Conservation (phyloP, 1,139 yeast species). For the Meyerozyma guilliermondii region DNA sequence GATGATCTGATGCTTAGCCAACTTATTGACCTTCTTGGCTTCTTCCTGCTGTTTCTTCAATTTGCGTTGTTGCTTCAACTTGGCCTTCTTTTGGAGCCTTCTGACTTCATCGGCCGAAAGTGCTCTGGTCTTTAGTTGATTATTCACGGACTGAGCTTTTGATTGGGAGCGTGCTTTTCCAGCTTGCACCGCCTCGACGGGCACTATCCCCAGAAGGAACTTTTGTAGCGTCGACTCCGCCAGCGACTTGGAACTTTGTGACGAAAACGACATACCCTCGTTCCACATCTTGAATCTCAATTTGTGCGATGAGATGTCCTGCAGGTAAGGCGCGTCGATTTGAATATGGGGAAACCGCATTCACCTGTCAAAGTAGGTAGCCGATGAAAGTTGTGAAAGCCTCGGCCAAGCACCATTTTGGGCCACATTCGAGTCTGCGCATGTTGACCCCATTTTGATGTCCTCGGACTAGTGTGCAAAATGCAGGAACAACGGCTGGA, state of each 20-base stretch:
- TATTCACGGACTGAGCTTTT: constrained; percentile 17
- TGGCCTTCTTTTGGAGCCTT: constrained; percentile 32
- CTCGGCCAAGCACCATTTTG: no score
- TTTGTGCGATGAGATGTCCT: not conserved
- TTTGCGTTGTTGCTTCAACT: constrained; percentile 25
- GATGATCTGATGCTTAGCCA: constrained; percentile 49
- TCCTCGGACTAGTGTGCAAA: not conserved
- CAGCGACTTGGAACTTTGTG: constrained; percentile 26
- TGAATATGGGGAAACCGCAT: not conserved
- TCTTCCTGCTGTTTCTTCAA: constrained; percentile 31
- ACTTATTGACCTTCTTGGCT: constrained; percentile 38
- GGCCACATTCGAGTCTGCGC: no score
- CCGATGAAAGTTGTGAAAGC: no score
- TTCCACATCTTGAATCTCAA: not conserved
- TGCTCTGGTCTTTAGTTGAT: constrained; percentile 12
- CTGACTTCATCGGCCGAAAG: constrained; percentile 27
- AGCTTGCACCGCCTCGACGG: constrained; percentile 19
- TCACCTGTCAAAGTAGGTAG: not conserved
- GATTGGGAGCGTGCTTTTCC: constrained; percentile 9
- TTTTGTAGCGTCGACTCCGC: constrained; percentile 39
- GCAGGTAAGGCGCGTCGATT: not conserved
- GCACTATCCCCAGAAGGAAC: constrained; percentile 37
- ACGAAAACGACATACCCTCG: constrained; percentile 22
- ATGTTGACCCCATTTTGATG: not conserved
- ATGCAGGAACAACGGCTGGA: not conserved